phyloP scores from a whole-genome alignment of 495 filamentous ascomycete species.

The Arthonia radiata region DNA sequence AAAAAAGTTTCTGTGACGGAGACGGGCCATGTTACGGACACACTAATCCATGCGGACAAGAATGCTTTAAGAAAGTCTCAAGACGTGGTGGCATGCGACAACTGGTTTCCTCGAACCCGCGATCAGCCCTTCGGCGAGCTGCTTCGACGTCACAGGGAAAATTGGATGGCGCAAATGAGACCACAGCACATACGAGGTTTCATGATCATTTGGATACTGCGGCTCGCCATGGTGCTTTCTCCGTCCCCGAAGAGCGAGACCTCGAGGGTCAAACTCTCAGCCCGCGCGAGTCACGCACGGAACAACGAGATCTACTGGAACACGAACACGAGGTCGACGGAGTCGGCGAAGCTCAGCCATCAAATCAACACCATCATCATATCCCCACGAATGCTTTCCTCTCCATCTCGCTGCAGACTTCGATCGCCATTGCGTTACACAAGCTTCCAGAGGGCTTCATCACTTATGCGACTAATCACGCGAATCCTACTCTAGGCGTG shows the following conservation, averaged over 20 bases:
- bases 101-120: no score
- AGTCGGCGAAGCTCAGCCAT: slow-evolving; percentile 2
- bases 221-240: no score
- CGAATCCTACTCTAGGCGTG: slow-evolving; percentile 63
- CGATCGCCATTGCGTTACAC: slow-evolving; percentile 76
- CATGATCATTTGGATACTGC: no score
- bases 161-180: no score
- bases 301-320: no score
- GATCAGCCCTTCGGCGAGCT: no score
- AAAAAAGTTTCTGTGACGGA: slow-evolving; percentile 45
- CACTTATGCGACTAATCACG: slow-evolving; percentile 94
- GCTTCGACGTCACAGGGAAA: no score
- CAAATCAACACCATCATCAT: slow-evolving; percentile 7
- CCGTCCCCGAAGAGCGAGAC: no score
- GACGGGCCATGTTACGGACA: slow-evolving; percentile 61
- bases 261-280: no score
- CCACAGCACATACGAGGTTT: no score
- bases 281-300: no score
- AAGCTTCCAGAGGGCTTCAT: slow-evolving; percentile 97
- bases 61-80: slow-evolving; percentile 47
- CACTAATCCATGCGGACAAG: slow-evolving; percentile 60
- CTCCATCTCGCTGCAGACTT: slow-evolving; percentile 10
- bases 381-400: slow-evolving; percentile 6
- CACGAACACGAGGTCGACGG: slow-evolving; percentile 1
- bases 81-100: no score